Base-by-base conservation (phyloP, 2,329 filamentous ascomycete genomes). In the Botrytis hyacinthi region DNA sequence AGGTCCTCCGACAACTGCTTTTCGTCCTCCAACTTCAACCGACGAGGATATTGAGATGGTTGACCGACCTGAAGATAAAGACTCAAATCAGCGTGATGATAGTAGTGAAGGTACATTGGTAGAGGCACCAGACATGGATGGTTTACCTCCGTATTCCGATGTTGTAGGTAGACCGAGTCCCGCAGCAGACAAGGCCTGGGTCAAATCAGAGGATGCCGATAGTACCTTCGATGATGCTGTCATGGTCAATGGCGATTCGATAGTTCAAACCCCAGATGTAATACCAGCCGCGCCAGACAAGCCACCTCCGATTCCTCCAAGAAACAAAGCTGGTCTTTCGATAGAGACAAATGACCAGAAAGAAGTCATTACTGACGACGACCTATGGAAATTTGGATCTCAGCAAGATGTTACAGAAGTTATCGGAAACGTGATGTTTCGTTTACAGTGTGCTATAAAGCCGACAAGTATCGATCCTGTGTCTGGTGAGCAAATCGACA, bases 371-470 rank as follows among this genome's bases (percentile, higher is more conserved):
- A 73, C 79, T 9, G 76, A 80, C n/a, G 78, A 79, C 42, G 78
- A 81, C 57, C 70, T 81, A 57, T 80, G 80, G 78, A 79, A 75
- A 70, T 82, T 81, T 78, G 81, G 81, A 35, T 77, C 80, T 48
- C 96, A 99, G 80, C 95, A 99, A 83, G 96, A 99, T 82, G 95
- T 98, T 7, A 94, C 94, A 20, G 96, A 99, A 82, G 95, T 98
- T 63, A 95, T 98, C 84, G 94, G 94, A 74, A 96, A 95, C 79
- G 93, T 97, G 40, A 89, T 98, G 74, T 94, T 95, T 80, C 92
- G 96, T 69, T 86, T 98, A n/a, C 93, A 96, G 79, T 94, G 93
- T 70, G 95, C 95, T 3, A 95, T 98, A 79, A 90, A 88, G 73
- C 88, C 93, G 9, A 87, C 87, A n/a, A 88, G 87, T 5, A 84